Evolutionary conservation across 306 rosid genomes (phyloP).

Genomic region (Crotalaria pallida): DNA sequence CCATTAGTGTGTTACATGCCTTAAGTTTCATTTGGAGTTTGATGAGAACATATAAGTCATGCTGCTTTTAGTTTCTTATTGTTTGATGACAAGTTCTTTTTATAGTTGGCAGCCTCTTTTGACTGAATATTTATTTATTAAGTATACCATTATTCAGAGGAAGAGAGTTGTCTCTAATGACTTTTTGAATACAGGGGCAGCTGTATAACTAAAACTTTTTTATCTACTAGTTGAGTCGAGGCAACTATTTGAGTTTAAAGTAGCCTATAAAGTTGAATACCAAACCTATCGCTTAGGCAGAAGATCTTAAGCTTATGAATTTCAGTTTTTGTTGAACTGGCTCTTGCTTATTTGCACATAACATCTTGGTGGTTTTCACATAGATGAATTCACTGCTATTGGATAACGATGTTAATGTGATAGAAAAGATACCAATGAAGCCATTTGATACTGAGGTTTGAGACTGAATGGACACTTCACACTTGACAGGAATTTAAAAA

Average conservation of each 20-base stretch:
- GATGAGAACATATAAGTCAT: not conserved
- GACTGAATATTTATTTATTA: constrained; percentile 3
- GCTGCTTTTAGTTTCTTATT: not conserved
- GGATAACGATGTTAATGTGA: constrained; percentile 5
- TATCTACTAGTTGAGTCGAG: not conserved
- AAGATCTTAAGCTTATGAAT: not conserved
- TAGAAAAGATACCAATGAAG: constrained; percentile 13
- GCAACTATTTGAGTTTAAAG: not conserved
- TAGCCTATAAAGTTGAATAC: not conserved
- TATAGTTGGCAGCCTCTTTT: not conserved
- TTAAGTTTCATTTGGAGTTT: not conserved
- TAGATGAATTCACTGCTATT: not conserved
- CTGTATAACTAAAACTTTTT: not conserved
- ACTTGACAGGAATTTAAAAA: not conserved
- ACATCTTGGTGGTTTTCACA: not conserved
- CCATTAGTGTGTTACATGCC: not conserved
- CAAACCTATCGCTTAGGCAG: not conserved
- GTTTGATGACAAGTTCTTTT: not conserved
- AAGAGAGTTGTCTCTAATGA: not conserved
- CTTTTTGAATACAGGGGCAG: not conserved
- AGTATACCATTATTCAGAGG: not conserved
- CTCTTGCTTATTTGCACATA: not conserved
- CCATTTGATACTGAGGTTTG: not conserved
- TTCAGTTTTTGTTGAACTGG: not conserved
- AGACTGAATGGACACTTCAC: constrained; percentile 4